Evolutionary conservation across 495 filamentous ascomycete genomes (phyloP).

Genomic region (Aspergillus affinis): DNA sequence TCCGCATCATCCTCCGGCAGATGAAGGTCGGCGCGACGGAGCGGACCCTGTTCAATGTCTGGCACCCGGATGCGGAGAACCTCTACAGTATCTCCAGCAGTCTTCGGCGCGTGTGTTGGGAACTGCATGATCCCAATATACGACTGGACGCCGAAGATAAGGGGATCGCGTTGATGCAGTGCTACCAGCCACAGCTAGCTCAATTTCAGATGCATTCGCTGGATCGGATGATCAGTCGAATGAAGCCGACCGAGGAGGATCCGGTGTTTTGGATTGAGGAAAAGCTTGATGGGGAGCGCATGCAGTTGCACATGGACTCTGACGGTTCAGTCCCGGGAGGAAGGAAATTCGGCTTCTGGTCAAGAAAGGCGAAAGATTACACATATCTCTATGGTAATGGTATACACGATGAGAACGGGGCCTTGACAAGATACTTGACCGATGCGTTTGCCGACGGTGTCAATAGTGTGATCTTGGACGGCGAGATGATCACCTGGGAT

Average conservation of each 20-base stretch:
- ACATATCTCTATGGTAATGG: slow-evolving; percentile 87
- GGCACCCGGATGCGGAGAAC: slow-evolving; percentile 90
- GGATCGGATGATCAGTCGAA: slow-evolving; percentile 72
- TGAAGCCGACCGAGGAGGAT: slow-evolving; percentile 69
- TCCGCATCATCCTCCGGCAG: slow-evolving; percentile 90
- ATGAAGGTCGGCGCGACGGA: slow-evolving; percentile 99
- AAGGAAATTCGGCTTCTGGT: slow-evolving; percentile 85
- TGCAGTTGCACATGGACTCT: slow-evolving; percentile 91
- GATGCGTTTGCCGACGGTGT: slow-evolving; percentile 78
- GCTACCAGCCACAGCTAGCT: slow-evolving; percentile 95
- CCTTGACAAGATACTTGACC: slow-evolving; percentile 76
- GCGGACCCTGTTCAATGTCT: slow-evolving; percentile 84
- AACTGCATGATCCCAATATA: slow-evolving; percentile 74
- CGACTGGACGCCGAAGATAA: slow-evolving; percentile 73
- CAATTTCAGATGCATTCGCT: slow-evolving; percentile 92
- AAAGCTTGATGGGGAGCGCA: slow-evolving; percentile 94
- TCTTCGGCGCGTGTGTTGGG: slow-evolving; percentile 91
- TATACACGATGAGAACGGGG: slow-evolving; percentile 71
- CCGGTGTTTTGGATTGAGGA: slow-evolving; percentile 94
- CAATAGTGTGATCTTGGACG: slow-evolving; percentile 85
- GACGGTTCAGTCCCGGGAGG: slow-evolving; percentile 68
- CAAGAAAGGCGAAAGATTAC: slow-evolving; percentile 94
- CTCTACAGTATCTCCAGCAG: slow-evolving; percentile 91
- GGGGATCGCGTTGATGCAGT: slow-evolving; percentile 83
- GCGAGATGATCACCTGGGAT: slow-evolving; percentile 99